Base-by-base conservation (phyloP, 163 green algal genomes). In the Scenedesmus sp. region DNA sequence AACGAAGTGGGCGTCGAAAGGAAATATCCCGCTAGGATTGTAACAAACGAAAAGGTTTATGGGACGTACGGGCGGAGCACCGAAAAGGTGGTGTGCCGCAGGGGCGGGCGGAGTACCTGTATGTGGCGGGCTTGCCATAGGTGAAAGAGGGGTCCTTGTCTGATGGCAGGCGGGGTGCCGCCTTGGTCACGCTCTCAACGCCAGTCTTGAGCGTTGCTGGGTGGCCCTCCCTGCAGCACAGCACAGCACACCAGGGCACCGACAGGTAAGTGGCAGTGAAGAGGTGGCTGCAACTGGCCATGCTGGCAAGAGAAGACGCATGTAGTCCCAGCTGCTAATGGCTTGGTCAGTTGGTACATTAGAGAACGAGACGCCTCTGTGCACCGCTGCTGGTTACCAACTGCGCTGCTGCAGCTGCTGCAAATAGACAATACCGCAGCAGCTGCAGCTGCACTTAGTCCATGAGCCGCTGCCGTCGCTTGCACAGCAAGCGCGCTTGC, bases 41-140 rank as follows among this genome's bases (percentile, higher is more conserved):
- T 12, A 81, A 34, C 13, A 15, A 15, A 16, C 34, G 34, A 46
- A 46, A 46, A 46, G 34, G 34, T 46, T 46, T 46, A 46, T n/a
- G 0, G 34, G 34, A 46, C 34, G 34, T 46, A 46, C 34, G 34
- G 34, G 34, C 34, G 34, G 34, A 46, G 34, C 34, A 46, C 34
- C 34, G 34, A 46, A 46, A 46, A 46, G 34, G 34, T 46, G 34
- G 34, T 46, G 34, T n/a, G n/a, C 0, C 20, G 82, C 26, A 87
- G 2, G 20, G 3, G 18, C 8, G 67, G 64, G 46, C 8, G 67
- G 64, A 54, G 23, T 82, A 89, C 87, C 93, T 94, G 92, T 94
- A 88, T 59, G 89, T 81, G 57, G 54, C 73, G 15, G 93, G 92
- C 67, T 90, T 93, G 86, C 93, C 93, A 77, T 95, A 95, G 26